Evolutionary conservation across 805 yeast genomes (phyloP), one percentile per base, ranked within the genome.

Genomic region (Ogataea corticis): DNA sequence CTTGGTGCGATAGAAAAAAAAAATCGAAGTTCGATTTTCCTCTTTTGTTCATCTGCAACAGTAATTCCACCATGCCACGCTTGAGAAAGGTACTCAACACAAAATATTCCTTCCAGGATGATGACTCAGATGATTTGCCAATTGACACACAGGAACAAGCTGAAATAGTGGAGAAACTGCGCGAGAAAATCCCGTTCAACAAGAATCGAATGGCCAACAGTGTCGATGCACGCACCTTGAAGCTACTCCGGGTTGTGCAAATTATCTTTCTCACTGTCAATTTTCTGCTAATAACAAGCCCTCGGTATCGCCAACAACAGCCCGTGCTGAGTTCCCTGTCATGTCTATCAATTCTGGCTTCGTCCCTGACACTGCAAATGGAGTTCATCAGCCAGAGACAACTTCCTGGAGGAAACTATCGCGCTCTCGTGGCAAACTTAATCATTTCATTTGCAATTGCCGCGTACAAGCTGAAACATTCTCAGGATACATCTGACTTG

Each of bases 41-140:
- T 21, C 25, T 21, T 21, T 21, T 21, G n/a, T n/a, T n/a, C n/a
- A n/a, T n/a, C n/a, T n/a, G n/a, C n/a, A n/a, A n/a, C n/a, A n/a
- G n/a, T n/a, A n/a, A n/a, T 21, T 21, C 9, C 9, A 21, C 9
- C 25, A 63, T 63, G 68, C 66, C 69, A 16, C 51, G 69, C 12
- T 47, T 65, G 19, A 54, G 66, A 27, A 53, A 51, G 35, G 54
- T 62, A 2, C 42, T 56, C 19, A 53, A 52, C n/a, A 42, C 54
- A 3, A 63, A 59, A 38, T 62, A 62, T 44, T 46, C 43, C 7
- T 38, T 52, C 36, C 38, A 44, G 7, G 55, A 52, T 21, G 54
- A 48, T 1, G 54, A 47, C 3, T 49, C 29, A 1, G 45, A 38
- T 4, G 54, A 44, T 7, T 41, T 41, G 2, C 59, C 58, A 4